Evolutionary conservation across 768 basidiomycete species (phyloP).

Genomic region (Lyophyllum decastes): DNA sequence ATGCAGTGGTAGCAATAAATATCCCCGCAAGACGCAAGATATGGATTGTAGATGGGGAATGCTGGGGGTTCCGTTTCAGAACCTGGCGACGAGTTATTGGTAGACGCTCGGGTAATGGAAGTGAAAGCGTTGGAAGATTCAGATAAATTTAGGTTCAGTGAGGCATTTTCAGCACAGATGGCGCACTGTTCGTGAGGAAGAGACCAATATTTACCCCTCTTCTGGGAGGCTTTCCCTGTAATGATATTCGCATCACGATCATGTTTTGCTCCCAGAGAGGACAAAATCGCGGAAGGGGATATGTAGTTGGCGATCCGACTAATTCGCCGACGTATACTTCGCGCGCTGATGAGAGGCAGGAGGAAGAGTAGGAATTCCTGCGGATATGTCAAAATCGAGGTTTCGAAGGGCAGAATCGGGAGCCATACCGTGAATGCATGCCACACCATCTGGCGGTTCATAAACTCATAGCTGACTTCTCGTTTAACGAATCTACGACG

Average conservation of each 20-base stretch:
- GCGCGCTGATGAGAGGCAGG: constrained; percentile 79
- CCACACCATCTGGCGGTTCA: constrained; percentile 99
- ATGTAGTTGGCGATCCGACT: constrained; percentile 36
- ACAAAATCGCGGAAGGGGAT: constrained; percentile 28
- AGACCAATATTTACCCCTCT: constrained; percentile 64
- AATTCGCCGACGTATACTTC: constrained; percentile 60
- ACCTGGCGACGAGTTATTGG: constrained; percentile 20
- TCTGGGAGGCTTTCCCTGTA: constrained; percentile 17
- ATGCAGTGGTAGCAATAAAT: constrained; percentile 95
- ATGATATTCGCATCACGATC: constrained; percentile 1
- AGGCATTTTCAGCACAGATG: constrained; percentile 82
- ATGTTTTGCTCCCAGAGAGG: constrained; percentile 28
- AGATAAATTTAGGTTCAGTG: constrained; percentile 56
- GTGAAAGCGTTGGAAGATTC: constrained; percentile 54
- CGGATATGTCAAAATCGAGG: constrained; percentile 3
- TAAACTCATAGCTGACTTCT: constrained; percentile 96
- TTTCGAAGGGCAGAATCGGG: neutral
- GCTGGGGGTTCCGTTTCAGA: constrained; percentile 47
- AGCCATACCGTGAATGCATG: constrained; percentile 89
- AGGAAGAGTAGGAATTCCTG: constrained; percentile 96
- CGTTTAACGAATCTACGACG: constrained; percentile 67
- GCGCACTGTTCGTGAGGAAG: constrained; percentile 82
- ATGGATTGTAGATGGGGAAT: constrained; percentile 78
- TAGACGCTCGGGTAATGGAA: constrained; percentile 23
- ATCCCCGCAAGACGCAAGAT: constrained; percentile 82